Base-by-base conservation (phyloP, 495 filamentous ascomycete species). In the Neurospora africana region DNA sequence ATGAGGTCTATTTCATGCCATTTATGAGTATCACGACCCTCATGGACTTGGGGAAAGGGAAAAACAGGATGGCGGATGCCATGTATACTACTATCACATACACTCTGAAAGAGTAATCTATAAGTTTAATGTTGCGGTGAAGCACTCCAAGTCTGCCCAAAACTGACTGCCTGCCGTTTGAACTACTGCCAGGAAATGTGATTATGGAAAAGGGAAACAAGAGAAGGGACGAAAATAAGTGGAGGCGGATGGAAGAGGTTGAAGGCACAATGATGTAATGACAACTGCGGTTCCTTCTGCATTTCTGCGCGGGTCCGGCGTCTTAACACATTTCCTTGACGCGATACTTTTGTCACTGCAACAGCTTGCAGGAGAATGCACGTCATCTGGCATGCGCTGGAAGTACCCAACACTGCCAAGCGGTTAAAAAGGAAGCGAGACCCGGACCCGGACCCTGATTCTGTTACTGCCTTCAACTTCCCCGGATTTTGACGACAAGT, bases 261-360 rank as follows among this genome's bases (percentile, higher is more conserved):
- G 43, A 71, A 71, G 70, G 70, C 27, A 44, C 71, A 44, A 70
- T 70, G 71, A 70, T 65, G 71, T 58, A 69, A 70, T 72, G 33
- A 13, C 47, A 11, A 58, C 11, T n/a, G 11, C 8, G 47, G 23
- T 13, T 23, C 47, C 11, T 27, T 58, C 11, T 27, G 47, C 21
- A 15, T 61, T 33, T 61, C 13, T 61, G 13, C 53, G 53, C 53
- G 53, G 27, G 15, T 65, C 9, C 1, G 53, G 27, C 53, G 53
- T 3, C 15, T 30, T 65, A 33, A 65, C 53, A 65, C 11, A n/a
- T 17, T 19, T 35, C 1, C 2, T 5, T 33, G 53, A 65, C 27
- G 53, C 27, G 53, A 65, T 65, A 65, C 53, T 65, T 33, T 1
- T 19, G 15, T 65, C 53, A 33, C 9, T 19, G 53, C 53, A 17